Percentiles rank a stretch among this genome's conserved stretches.
phyloP scores from a whole-genome alignment of 352 stramenopile genomes.

The Pythium scleroteichum region DNA sequence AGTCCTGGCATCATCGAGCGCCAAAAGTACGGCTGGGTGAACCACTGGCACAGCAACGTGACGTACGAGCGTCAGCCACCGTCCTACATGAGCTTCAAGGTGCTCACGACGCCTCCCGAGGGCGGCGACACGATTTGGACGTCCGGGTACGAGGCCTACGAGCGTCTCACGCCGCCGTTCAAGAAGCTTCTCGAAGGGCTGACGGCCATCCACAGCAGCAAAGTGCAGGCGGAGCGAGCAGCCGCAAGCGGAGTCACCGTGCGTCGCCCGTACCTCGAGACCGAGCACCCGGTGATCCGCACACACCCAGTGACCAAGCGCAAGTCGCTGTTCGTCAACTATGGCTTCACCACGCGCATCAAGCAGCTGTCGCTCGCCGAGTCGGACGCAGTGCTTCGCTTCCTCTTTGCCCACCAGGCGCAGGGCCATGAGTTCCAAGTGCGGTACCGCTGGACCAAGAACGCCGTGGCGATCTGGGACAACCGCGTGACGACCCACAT shows the following conservation, averaged over 20 bases:
- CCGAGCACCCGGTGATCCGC: constrained; percentile 42
- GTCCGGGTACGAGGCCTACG: constrained; percentile 46
- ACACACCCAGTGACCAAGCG: constrained; percentile 41
- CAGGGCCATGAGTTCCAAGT: constrained; percentile 42
- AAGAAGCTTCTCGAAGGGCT: constrained; percentile 41
- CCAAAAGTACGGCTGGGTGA: constrained; percentile 31
- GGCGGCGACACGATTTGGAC: constrained; percentile 48
- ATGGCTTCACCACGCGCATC: constrained; percentile 41
- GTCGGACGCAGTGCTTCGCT: constrained; percentile 33
- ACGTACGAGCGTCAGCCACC: constrained; percentile 40
- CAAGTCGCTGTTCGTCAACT: constrained; percentile 44
- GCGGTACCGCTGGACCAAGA: constrained; percentile 35
- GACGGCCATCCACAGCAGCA: constrained; percentile 48
- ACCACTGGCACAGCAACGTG: constrained; percentile 43
- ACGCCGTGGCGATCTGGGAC: constrained; percentile 38
- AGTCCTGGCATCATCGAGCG: constrained; percentile 22
- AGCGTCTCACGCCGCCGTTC: constrained; percentile 39
- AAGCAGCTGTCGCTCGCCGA: constrained; percentile 36
- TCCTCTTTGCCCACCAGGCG: constrained; percentile 31
- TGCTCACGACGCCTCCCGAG: constrained; percentile 34
- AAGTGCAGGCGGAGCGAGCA: constrained; percentile 38
- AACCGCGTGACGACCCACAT: constrained; percentile 37
- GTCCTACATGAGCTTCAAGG: constrained; percentile 35
- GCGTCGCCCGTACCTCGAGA: constrained; percentile 37
- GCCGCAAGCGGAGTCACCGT: constrained; percentile 25